phyloP scores from a whole-genome alignment of 257 asterid genomes.

The Anisodus acutangulus region DNA sequence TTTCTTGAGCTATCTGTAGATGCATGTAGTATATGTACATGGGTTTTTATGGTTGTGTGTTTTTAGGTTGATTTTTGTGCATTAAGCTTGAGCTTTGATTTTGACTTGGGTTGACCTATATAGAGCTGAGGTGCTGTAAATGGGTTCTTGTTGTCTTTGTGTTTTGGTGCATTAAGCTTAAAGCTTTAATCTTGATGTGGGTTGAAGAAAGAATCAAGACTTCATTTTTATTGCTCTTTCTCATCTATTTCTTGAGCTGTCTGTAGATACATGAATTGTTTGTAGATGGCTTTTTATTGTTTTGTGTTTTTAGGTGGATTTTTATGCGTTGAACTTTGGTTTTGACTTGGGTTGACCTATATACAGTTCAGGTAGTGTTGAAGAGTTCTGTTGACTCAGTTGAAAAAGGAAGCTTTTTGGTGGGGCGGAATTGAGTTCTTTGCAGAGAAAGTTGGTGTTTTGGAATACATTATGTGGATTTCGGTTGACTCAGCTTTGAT shows the following conservation, averaged over 20 bases:
- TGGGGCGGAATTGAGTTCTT: background rate
- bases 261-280: background rate
- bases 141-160: no score
- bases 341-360: background rate
- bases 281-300: background rate
- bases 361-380: background rate
- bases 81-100: background rate
- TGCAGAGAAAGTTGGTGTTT: background rate
- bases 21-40: background rate
- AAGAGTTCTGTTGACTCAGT: slow-evolving; percentile 13
- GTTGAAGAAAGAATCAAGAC: background rate
- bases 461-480: background rate
- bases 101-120: background rate
- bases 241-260: no score
- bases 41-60: background rate
- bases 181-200: no score
- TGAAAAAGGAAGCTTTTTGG: slow-evolving; percentile 17
- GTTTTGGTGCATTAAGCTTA: no score
- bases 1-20: background rate
- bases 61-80: no score
- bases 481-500: background rate
- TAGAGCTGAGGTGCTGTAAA: no score
- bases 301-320: background rate
- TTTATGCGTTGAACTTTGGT: background rate
- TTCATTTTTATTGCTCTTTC: no score